Conservation (phyloP, 345 rosid genomes). For the Tarenaya hassleriana region DNA sequence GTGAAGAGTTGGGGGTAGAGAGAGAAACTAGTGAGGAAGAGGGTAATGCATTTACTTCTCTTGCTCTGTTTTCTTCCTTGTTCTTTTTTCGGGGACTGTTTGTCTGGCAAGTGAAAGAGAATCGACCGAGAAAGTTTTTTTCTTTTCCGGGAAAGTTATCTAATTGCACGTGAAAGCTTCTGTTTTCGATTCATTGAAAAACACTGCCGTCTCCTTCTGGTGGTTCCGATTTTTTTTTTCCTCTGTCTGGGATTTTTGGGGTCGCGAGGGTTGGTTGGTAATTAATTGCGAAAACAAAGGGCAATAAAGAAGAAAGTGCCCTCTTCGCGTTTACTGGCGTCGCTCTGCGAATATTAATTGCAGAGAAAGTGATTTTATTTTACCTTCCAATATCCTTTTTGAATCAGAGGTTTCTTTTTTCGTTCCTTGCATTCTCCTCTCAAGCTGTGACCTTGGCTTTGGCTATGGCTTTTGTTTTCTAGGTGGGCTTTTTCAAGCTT, state of each 20-base stretch:
- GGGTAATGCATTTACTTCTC: slow-evolving; percentile 13
- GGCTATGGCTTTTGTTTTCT: slow-evolving; percentile 6
- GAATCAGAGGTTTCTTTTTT: neutral
- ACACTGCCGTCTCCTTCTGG: slow-evolving; percentile 9
- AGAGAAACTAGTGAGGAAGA: neutral
- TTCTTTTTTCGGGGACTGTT: neutral
- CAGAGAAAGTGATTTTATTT: slow-evolving; percentile 19
- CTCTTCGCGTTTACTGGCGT: too few relatives aligned
- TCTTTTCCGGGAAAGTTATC: slow-evolving; percentile 15
- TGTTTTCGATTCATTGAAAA: neutral
- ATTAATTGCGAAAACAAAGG: slow-evolving; percentile 40
- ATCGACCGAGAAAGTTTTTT: neutral
- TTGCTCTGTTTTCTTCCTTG: neutral
- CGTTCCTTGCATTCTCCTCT: neutral
- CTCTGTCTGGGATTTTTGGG: slow-evolving; percentile 22
- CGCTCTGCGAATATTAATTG: too few relatives aligned
- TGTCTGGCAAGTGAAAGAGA: neutral
- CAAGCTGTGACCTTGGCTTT: slow-evolving; percentile 6
- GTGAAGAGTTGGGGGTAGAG: too few relatives aligned
- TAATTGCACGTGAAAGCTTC: neutral
- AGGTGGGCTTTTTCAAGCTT: neutral
- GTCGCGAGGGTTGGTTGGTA: slow-evolving; percentile 28
- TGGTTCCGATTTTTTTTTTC: slow-evolving; percentile 22
- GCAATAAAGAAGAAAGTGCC: too few relatives aligned
- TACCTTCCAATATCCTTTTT: slow-evolving; percentile 29